Evolutionary conservation across 805 yeast genomes (phyloP), one percentile per base, ranked within the genome.

Genomic region (Candida chauliodis): DNA sequence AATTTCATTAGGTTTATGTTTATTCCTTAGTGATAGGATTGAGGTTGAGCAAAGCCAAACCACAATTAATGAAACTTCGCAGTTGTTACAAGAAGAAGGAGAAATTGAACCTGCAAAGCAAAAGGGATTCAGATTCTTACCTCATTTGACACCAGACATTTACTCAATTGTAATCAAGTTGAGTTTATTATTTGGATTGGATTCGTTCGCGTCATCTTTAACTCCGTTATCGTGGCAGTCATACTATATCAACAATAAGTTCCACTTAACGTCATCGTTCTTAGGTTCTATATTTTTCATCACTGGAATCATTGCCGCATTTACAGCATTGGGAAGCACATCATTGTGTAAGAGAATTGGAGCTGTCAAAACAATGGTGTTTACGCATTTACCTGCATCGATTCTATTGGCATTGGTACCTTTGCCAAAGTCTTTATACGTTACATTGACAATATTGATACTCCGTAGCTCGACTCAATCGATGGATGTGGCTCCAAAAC

Each of bases 401-500:
- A 37, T 68, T 2, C 52, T 71, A 32, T 55, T 69, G 24, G 52
- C 61, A 10, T 31, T 66, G 14, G 58, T 68, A 18, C 71, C 76
- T 8, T 41, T 69, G 10, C 72, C 76, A 4, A 40, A 50, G 3
- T 52, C 59, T 18, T 48, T 67, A 23, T 32, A 39, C 2, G 32
- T 55, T 8, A 60, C 73, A 42, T 41, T 67, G 36, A 45, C 56
- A 10, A 50, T 63, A 3, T 42, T 64, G 29, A 44, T 67, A 3
- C 41, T 60, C 10, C 56, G 75, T 48, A 61, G 71, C 1, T 47
- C 59, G 2, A 64, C 71, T 24, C 69, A 70, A 44, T 55, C 70
- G 17, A 70, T 72, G 76, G 78, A 72, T 43, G 57, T 65, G 20
- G 73, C 75, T 1, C 71, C 76, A 8, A 72, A 72, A 38, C 71